Base-by-base conservation (phyloP, 495 filamentous ascomycete genomes). In the Xanthoparmelia taractica region DNA sequence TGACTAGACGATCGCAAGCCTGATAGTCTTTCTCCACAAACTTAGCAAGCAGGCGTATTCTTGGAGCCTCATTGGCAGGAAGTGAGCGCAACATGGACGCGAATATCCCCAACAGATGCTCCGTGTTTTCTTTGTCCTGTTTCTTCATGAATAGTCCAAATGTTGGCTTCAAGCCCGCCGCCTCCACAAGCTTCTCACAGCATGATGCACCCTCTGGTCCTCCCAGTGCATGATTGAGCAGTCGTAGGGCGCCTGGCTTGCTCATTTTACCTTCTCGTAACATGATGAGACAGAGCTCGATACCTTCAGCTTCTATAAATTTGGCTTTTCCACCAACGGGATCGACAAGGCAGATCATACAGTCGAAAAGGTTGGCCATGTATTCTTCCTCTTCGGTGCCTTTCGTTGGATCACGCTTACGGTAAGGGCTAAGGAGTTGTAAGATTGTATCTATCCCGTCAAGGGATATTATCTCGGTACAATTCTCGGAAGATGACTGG, bases 1-100 rank as follows among this genome's bases (percentile, higher is more conserved):
- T 79, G 47, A 94, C 73, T 2, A 96, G 78, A 68, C 84, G 87
- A 13, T 68, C 75, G 17, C 88, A 84, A 74, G 96, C 95, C 63
- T 91, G 89, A 71, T 95, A 97, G 63, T 96, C 88, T 67, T 89
- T 93, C 75, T 97, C 92, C 48, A 95, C 87, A 72, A 99, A 97
- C 69, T 99, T 99, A 5, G 92, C 94, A 0, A 97, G 80, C 8
- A 88, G 82, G 3, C 94, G 82, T 37, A 97, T 92, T 2, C 94
- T 80, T n/a, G 84, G 77, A 1, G 89, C 79, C 15, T 87, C 90
- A n/a, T 90, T 84, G 7, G 84, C 88, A 0, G 91, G 91, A 3
- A 99, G 71, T 2, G 84, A 79, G 20, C 92, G 87, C 1, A 99
- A 80, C 70, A 99, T 80, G 0, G 89, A 88, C 3, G 90, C 85